phyloP scores from a whole-genome alignment of 1,139 yeast genomes.

The Blastobotrys aristatus region DNA sequence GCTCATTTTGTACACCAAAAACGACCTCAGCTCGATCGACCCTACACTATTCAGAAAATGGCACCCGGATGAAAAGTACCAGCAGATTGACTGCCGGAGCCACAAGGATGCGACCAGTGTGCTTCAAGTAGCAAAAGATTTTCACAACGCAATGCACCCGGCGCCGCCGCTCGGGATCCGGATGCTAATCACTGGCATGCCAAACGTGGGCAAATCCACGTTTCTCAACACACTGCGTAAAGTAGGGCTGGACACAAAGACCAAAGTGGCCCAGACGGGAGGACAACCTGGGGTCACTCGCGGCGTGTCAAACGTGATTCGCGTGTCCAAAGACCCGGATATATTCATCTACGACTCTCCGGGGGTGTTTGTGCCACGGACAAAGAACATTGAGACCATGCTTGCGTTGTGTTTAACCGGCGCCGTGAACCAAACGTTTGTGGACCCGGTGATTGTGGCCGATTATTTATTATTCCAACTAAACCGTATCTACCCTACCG shows the following conservation, averaged over 20 bases:
- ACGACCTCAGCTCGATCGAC: slow-evolving; percentile 40
- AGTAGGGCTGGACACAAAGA: slow-evolving; percentile 43
- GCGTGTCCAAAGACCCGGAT: slow-evolving; percentile 57
- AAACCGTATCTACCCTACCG: slow-evolving; percentile 42
- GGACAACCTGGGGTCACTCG: slow-evolving; percentile 90
- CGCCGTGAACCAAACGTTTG: slow-evolving; percentile 61
- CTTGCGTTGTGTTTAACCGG: slow-evolving; percentile 70
- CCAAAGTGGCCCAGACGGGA: slow-evolving; percentile 80
- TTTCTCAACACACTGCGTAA: slow-evolving; percentile 68
- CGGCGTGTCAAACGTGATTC: slow-evolving; percentile 69
- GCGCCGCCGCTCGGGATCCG: slow-evolving; percentile 82
- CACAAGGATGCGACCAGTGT: slow-evolving; percentile 48
- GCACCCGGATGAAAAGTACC: slow-evolving; percentile 53
- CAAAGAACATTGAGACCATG: slow-evolving; percentile 65
- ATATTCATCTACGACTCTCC: slow-evolving; percentile 85
- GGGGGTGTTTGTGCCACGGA: slow-evolving; percentile 68
- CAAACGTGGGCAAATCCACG: slow-evolving; percentile 97
- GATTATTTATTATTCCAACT: slow-evolving; percentile 74
- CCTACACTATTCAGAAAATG: slow-evolving; percentile 42
- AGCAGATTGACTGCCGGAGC: slow-evolving; percentile 57
- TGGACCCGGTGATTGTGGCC: slow-evolving; percentile 83
- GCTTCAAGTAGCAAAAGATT: slow-evolving; percentile 42
- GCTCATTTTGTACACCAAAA: slow-evolving; percentile 63
- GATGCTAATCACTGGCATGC: slow-evolving; percentile 85
- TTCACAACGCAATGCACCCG: slow-evolving; percentile 33